phyloP scores from a whole-genome alignment of 768 basidiomycete genomes.

The Kwoniella bestiolae region DNA sequence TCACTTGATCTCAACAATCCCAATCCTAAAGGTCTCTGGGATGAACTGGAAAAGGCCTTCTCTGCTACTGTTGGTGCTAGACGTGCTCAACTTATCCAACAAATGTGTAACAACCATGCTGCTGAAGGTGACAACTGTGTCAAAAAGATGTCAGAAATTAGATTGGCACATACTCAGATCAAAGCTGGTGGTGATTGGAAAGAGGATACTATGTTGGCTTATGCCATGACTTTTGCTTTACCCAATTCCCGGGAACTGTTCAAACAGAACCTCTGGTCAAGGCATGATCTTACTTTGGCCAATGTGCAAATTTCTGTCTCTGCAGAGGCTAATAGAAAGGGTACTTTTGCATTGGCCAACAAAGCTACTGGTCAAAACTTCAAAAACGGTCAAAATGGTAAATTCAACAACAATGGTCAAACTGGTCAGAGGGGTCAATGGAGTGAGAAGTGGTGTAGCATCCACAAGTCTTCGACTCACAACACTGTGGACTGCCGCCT shows the following conservation, averaged over 20 bases:
- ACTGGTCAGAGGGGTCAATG: background rate
- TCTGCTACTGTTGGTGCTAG: slow-evolving; percentile 21
- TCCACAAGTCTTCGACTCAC: background rate
- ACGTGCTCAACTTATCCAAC: slow-evolving; percentile 23
- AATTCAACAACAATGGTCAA: background rate
- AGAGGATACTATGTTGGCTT: slow-evolving; percentile 25
- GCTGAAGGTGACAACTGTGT: slow-evolving; percentile 24
- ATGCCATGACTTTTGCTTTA: slow-evolving; percentile 29
- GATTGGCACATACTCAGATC: slow-evolving; percentile 28
- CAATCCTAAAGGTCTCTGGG: too few species aligned
- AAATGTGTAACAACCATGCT: slow-evolving; percentile 15
- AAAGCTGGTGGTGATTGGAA: slow-evolving; percentile 8
- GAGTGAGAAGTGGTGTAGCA: slow-evolving; percentile 10
- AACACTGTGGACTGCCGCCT: slow-evolving; percentile 9
- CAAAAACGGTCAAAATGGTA: background rate
- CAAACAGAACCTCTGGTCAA: slow-evolving; percentile 28
- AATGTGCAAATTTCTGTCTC: slow-evolving; percentile 7
- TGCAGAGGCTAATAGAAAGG: slow-evolving; percentile 2
- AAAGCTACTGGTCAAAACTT: background rate
- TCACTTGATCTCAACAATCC: too few species aligned
- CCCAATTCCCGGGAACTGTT: slow-evolving; percentile 19
- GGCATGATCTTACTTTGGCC: slow-evolving; percentile 11
- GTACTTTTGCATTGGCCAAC: background rate
- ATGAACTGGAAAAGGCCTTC: slow-evolving; percentile 10
- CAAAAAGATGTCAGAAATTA: slow-evolving; percentile 12